Conservation (phyloP, 2,329 filamentous ascomycete genomes). For the Massarina eburnea region DNA sequence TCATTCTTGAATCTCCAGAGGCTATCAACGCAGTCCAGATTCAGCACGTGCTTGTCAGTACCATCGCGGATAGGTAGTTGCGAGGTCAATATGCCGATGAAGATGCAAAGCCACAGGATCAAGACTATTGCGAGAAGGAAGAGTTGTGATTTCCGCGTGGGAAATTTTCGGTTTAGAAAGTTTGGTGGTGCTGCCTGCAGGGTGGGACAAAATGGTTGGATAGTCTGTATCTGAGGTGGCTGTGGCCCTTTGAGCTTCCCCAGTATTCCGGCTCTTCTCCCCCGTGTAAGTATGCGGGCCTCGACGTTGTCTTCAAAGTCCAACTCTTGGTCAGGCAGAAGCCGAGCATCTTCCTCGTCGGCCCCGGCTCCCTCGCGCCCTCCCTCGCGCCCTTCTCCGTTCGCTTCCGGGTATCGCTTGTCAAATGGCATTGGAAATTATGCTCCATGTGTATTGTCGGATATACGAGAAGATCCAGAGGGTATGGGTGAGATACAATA, state of each 20-base stretch:
- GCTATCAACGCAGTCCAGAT: slow-evolving; percentile 67
- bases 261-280: slow-evolving; percentile 9
- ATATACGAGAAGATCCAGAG: not conserved
- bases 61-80: slow-evolving; percentile 61
- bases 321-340: slow-evolving; percentile 28
- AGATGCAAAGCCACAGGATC: slow-evolving; percentile 66
- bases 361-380: not conserved
- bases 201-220: slow-evolving; percentile 59
- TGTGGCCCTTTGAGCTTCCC: slow-evolving; percentile 46
- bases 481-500: not conserved
- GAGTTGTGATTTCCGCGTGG: slow-evolving; percentile 57
- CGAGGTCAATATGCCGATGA: slow-evolving; percentile 65
- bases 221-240: slow-evolving; percentile 46
- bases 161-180: slow-evolving; percentile 62
- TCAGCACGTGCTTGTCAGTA: slow-evolving; percentile 64
- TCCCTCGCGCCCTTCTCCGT: not conserved
- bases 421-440: not conserved
- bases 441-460: not conserved
- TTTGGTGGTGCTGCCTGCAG: slow-evolving; percentile 66
- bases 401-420: not conserved
- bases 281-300: slow-evolving; percentile 1
- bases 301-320: slow-evolving; percentile 24
- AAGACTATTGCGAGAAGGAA: slow-evolving; percentile 60
- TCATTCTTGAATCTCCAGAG: slow-evolving; percentile 71
- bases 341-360: slow-evolving; percentile 32